Base-by-base conservation (phyloP, 306 rosid genomes). In the Fragaria nilgerrensis region DNA sequence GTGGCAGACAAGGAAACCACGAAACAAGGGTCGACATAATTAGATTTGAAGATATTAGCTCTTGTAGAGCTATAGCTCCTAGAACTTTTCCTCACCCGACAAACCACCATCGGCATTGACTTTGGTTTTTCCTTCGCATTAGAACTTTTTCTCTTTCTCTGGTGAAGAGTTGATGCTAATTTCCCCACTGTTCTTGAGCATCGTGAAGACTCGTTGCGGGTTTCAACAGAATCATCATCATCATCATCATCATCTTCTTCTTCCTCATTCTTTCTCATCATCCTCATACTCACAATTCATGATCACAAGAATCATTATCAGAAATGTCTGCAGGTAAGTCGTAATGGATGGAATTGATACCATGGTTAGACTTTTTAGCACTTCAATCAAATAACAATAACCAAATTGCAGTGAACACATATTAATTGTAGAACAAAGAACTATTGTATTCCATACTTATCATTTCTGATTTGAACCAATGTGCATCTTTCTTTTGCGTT, bases 21-120 rank as follows among this genome's bases (percentile, higher is more conserved):
- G 37, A 52, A 81, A 52, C 53, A 76, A 29, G 63, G 77, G 14
- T 64, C 29, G 7, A 9, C 32, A 58, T 6, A 9, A 13, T 5
- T 19, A 7, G 53, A 55, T 68, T 74, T 43, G 53, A 73, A 79
- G 4, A 13, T 17, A 6, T 29, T 2, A 39, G 78, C 82, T 73
- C 41, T 11, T 55, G 39, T 43, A 59, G 48, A 59, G 72, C 72
- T n/a, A 25, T 43, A 27, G 23, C n/a, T 22, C 16, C 11, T 23
- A 22, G 15, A 12, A 58, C 29, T 22, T 58, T 10, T 22, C 64
- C 13, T 58, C 64, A 3, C 34, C 8, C 5, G 47, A 62, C 23
- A 4, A 9, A 27, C 39, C 64, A 39, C 34, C 80, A 15, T 8
- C 32, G 2, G 23, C 22, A 23, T 25, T 52, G 34, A 7, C 2